phyloP scores from a whole-genome alignment of 2,329 filamentous ascomycete species.

The Xylariaceae sp. region DNA sequence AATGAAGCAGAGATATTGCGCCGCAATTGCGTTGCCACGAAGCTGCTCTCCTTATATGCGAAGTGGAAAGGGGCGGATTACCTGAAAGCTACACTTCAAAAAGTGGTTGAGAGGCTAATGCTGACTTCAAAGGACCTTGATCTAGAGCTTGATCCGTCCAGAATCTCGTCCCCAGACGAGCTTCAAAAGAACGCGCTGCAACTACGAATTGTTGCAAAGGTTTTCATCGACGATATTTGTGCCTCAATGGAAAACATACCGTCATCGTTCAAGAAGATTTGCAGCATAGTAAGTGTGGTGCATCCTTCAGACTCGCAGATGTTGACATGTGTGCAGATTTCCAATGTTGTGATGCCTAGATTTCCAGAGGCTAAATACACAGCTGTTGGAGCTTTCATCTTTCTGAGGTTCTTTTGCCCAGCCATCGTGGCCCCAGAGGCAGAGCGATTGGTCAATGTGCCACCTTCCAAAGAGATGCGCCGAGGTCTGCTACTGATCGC shows the following conservation, averaged over 20 bases:
- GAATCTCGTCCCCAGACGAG: conserved; percentile 57
- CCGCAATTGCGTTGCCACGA: conserved; percentile 67
- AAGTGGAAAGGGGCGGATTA: conserved; percentile 67
- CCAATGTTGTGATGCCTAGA: conserved; percentile 55
- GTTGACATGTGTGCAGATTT: conserved; percentile 42
- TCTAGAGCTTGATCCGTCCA: conserved; percentile 62
- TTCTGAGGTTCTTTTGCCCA: conserved; percentile 68
- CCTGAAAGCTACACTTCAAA: conserved; percentile 60
- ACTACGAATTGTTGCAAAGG: conserved; percentile 62
- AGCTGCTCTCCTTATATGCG: conserved; percentile 67
- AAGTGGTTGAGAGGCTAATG: conserved; percentile 63
- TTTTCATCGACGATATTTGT: conserved; percentile 68
- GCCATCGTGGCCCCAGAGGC: conserved; percentile 67
- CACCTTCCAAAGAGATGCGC: conserved; percentile 65
- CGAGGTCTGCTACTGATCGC: conserved; percentile 65
- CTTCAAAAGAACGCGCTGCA: conserved; percentile 63
- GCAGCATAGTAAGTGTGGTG: conserved; percentile 58
- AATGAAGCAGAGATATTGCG: conserved; percentile 64
- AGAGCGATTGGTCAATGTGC: conserved; percentile 57
- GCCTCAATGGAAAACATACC: conserved; percentile 59
- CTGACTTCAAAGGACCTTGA: conserved; percentile 63
- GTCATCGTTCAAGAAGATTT: conserved; percentile 61
- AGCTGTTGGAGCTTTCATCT: conserved; percentile 67
- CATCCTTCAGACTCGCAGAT: neutral
- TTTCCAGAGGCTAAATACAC: conserved; percentile 70